These are phyloP conservation scores for Starmerella asiatica DNA, from an alignment of 805 yeast genomes.

Conservation along the genomic window DNA sequence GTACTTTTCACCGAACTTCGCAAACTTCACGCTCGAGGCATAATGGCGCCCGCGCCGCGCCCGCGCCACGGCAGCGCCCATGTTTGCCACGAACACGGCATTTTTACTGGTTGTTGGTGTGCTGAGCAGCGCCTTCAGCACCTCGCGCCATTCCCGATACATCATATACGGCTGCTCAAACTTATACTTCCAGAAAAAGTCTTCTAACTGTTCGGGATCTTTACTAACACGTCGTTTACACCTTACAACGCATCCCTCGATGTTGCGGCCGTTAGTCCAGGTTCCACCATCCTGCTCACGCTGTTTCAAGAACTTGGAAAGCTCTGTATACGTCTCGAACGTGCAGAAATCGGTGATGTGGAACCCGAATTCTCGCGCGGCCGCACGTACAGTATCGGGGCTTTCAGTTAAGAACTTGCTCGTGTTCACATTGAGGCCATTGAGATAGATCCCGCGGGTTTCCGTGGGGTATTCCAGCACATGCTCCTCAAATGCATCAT, in stretches of 20 bases:
- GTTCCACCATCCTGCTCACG: slow-evolving; percentile 51
- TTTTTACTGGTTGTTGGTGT: no score
- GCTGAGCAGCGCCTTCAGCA: slow-evolving; percentile 36
- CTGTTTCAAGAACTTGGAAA: slow-evolving; percentile 41
- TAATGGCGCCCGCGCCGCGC: not conserved
- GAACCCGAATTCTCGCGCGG: slow-evolving; percentile 63
- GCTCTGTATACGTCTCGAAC: slow-evolving; percentile 29
- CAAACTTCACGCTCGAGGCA: slow-evolving; percentile 35
- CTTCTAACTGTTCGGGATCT: slow-evolving; percentile 20
- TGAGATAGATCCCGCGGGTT: slow-evolving; percentile 71
- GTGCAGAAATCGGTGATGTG: slow-evolving; percentile 35
- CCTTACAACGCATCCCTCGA: slow-evolving; percentile 90
- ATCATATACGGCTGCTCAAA: slow-evolving; percentile 89
- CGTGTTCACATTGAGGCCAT: slow-evolving; percentile 68
- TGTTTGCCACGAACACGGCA: no score
- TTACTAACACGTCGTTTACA: slow-evolving; percentile 30
- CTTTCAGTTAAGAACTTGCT: slow-evolving; percentile 51
- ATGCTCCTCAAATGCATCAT: slow-evolving; percentile 88
- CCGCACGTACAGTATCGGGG: slow-evolving; percentile 42
- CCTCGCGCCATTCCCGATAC: slow-evolving; percentile 84
- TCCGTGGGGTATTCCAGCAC: slow-evolving; percentile 58
- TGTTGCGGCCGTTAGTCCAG: slow-evolving; percentile 33
- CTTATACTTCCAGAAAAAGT: slow-evolving; percentile 80
- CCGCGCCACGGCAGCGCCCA: slow-evolving; percentile 18
- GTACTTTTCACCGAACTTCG: slow-evolving; percentile 49